Evolutionary conservation across 495 filamentous ascomycete genomes (phyloP), one percentile per base, ranked within the genome.

Genomic region (Parathielavia appendiculata): DNA sequence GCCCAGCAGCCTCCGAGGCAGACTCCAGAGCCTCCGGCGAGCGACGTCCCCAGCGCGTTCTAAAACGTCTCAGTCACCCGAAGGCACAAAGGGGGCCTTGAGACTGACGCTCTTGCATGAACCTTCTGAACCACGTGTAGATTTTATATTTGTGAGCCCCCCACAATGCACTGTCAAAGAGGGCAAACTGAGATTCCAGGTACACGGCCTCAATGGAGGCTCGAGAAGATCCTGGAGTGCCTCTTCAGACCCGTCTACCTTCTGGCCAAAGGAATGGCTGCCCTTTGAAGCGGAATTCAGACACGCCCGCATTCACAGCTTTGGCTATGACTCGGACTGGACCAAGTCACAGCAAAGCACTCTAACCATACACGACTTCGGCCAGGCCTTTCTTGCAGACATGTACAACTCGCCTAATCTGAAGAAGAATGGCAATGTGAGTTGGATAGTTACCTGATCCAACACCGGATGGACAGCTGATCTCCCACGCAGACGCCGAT

Each of bases 201-300:
- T 71, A 5, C 69, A 72, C 26, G 69, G 69, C 6, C 61, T 72
- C 0, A 45, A 58, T 3, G 69, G 69, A 1, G 68, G 68, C 8
- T 69, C 66, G 2, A 35, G 38, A 14, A 64, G 60, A 22, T 64
- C 69, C 26, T 72, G 69, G 68, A 57, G 56, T 35, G n/a, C 57
- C 8, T 43, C 56, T 6, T 50, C 51, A 0, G 61, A 64, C 32
- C 60, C 60, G 6, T 22, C 20, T 1, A 54, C 30, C 9, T 72
- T 62, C 56, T 72, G 69, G 69, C 69, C 69, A 6, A 60, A 61
- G 26, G 68, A 69, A 47, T 72, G 69, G 69, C 64, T 72, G 16
- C 68, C 68, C 1, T 51, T 30, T 5, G 68, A 72, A 9, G 38
- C 61, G 3, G 68, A 45, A 5, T 69, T 72, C 36, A 32, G 41